phyloP scores from a whole-genome alignment of 495 filamentous ascomycete genomes.

The Xylaria grammica region DNA sequence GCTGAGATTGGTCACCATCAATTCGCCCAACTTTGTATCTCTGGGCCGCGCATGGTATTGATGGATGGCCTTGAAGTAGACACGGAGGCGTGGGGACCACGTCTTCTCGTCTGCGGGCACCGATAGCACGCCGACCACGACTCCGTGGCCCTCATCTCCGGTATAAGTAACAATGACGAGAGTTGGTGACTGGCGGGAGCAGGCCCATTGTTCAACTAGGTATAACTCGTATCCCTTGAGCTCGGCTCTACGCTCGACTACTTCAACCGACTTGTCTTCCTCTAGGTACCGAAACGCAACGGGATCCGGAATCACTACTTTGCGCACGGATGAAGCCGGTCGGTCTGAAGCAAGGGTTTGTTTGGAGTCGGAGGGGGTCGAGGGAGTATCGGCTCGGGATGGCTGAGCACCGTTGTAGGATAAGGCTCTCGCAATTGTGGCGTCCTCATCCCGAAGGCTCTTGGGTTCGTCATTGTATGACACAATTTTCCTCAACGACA shows the following conservation, averaged over 20 bases:
- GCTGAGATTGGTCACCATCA: slow-evolving; percentile 94
- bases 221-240: slow-evolving; percentile 91
- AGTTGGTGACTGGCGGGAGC: slow-evolving; percentile 86
- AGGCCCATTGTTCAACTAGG: slow-evolving; percentile 97
- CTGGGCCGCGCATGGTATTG: slow-evolving; percentile 82
- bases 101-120: slow-evolving; percentile 79
- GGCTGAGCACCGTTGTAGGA: slow-evolving; percentile 19
- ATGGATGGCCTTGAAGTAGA: slow-evolving; percentile 87
- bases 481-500: slow-evolving; percentile 38
- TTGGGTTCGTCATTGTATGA: slow-evolving; percentile 29
- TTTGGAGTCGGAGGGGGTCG: slow-evolving; percentile 24
- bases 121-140: slow-evolving; percentile 80
- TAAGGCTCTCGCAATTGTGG: background rate
- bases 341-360: slow-evolving; percentile 20
- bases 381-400: slow-evolving; percentile 23
- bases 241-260: slow-evolving; percentile 69
- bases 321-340: slow-evolving; percentile 36
- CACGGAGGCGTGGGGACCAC: slow-evolving; percentile 78
- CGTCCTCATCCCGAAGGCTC: slow-evolving; percentile 22
- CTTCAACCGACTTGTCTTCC: slow-evolving; percentile 77
- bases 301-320: slow-evolving; percentile 73
- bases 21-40: slow-evolving; percentile 79
- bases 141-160: slow-evolving; percentile 77
- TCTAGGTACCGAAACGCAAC: slow-evolving; percentile 84
- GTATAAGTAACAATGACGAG: slow-evolving; percentile 94